Evolutionary conservation across 1,284 basidiomycete genomes (phyloP), one percentile per base, ranked within the genome.

Genomic region (Cystobasidiaceae sp.): DNA sequence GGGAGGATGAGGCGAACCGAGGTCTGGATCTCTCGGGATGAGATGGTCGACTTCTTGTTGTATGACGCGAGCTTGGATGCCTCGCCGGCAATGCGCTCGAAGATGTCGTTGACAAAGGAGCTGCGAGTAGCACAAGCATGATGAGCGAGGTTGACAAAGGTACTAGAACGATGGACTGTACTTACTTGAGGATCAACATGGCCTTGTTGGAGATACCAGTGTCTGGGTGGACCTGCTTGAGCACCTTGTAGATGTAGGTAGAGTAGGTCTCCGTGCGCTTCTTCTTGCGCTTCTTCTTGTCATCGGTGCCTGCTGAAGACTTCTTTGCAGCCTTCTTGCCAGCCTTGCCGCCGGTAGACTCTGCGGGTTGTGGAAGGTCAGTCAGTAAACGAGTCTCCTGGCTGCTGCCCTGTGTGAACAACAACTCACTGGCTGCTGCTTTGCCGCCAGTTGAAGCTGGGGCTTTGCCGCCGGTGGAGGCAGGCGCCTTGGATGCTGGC

Each of bases 21-120:
- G 55, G 90, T 93, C 76, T 69, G 68, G 43, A 69, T 69, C 79
- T 93, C 90, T 65, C 90, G 88, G 51, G 90, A 92, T 63, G 90
- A 92, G 79, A 93, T 93, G 65, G 90, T 93, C 13, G 90, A 92
- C 80, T 91, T 91, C 83, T 92, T 90, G 69, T 90, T 92, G 83
- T 93, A 93, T 4, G 87, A 83, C 44, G 90, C 90, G 70, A 93
- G 87, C 81, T 91, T 71, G 60, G 69, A 70, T 21, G 71, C 71
- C 55, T 71, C 70, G 28, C 33, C 27, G 30, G 64, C 72, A 67
- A 79, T 76, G 68, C 78, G 75, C 74, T 79, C 78, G 66, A 79
- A 79, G 72, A 79, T 78, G 72, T 80, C 79, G 71, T 78, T 76
- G 69, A 80, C 78, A 69, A 79, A 79, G 54, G 71, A 73, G 71